Percentiles rank a stretch among this genome's conserved stretches.
phyloP scores from a whole-genome alignment of 2,329 filamentous ascomycete species.

The Pseudopyricularia javanii region DNA sequence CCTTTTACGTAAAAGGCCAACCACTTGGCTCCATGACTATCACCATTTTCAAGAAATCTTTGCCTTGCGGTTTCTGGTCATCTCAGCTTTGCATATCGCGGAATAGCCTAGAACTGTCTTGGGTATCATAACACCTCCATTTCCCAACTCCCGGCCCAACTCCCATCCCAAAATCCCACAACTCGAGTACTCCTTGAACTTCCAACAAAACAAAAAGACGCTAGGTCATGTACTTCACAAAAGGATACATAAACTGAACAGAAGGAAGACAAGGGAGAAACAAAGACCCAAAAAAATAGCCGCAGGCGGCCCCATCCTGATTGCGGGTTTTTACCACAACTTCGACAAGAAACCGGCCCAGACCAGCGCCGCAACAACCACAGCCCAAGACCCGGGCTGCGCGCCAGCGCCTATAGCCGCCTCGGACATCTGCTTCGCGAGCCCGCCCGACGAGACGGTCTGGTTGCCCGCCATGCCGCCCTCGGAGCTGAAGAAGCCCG shows the following conservation, averaged over 20 bases:
- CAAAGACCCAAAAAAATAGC: not conserved
- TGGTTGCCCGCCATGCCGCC: conserved; percentile 35
- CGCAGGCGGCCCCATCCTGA: too few relatives aligned
- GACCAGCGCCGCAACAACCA: not conserved
- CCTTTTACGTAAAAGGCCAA: not conserved
- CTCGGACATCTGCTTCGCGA: not conserved
- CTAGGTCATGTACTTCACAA: not conserved
- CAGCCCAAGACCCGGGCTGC: not conserved
- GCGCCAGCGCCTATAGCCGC: not conserved
- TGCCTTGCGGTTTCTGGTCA: too few relatives aligned
- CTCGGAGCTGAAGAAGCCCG: conserved; percentile 36
- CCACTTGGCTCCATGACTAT: not conserved
- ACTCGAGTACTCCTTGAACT: too few relatives aligned
- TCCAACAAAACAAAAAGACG: not conserved
- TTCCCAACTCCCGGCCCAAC: not conserved
- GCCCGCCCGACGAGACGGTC: conserved; percentile 17
- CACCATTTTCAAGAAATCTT: too few relatives aligned
- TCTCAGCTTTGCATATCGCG: too few relatives aligned
- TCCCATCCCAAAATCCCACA: not conserved
- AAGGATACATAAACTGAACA: not conserved
- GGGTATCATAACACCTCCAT: not conserved
- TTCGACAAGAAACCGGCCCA: not conserved
- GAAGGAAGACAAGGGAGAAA: not conserved
- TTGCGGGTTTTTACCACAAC: not conserved
- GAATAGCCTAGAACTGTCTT: not conserved